A percentile compares a stretch with the other conserved stretches of the same genome.
phyloP scores from a whole-genome alignment of 2,329 filamentous ascomycete genomes.

The Bretziella fagacearum region DNA sequence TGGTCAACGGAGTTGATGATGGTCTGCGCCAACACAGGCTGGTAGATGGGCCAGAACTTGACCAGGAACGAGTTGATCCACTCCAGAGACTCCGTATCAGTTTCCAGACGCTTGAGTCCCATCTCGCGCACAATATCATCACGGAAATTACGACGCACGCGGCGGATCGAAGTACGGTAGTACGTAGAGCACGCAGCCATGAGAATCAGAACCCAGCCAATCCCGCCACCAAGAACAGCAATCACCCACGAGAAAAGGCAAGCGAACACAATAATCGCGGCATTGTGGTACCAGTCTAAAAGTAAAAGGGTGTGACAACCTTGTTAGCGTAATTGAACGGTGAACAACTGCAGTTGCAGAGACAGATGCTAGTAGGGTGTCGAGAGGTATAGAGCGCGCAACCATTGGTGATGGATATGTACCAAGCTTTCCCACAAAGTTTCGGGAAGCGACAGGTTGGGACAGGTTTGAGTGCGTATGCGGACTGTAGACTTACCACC shows the following conservation, averaged over 20 bases:
- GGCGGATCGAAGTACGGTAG: constrained; percentile 85
- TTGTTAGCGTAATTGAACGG: constrained; percentile 6
- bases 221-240: constrained; percentile 72
- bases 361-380: background rate
- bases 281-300: constrained; percentile 93
- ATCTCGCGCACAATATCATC: constrained; percentile 86
- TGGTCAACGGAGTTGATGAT: constrained; percentile 92
- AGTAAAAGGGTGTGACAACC: constrained; percentile 6
- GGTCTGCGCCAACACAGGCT: constrained; percentile 78
- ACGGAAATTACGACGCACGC: constrained; percentile 86
- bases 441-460: background rate
- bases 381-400: background rate
- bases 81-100: constrained; percentile 79
- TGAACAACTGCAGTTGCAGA: background rate
- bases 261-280: constrained; percentile 82
- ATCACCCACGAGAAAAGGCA: constrained; percentile 82
- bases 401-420: background rate
- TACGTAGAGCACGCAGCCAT: constrained; percentile 90
- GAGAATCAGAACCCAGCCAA: constrained; percentile 84
- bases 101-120: constrained; percentile 72
- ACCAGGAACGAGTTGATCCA: constrained; percentile 99
- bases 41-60: constrained; percentile 99
- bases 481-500: constrained; percentile 40
- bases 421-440: background rate
- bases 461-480: background rate